These are phyloP conservation scores for Cucumis hystrix DNA, from an alignment of 306 rosid genomes.

Conservation along the genomic window DNA sequence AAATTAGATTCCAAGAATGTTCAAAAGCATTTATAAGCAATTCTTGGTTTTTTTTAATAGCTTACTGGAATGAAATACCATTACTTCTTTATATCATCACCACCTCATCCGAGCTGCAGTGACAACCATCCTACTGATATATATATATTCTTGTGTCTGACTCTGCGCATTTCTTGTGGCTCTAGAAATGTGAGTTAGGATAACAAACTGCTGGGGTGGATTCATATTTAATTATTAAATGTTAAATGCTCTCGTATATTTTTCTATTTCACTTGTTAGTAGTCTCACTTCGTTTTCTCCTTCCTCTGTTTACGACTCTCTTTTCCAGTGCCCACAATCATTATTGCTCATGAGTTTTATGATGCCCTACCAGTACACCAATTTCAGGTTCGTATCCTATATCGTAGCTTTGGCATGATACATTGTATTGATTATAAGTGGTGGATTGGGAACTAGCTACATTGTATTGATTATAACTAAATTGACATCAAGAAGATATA, in stretches of 20 bases:
- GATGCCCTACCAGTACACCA: constrained; percentile 95
- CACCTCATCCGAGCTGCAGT: background rate
- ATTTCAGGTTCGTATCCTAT: constrained; percentile 54
- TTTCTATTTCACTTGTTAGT: background rate
- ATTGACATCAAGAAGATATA: background rate
- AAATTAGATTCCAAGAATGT: background rate
- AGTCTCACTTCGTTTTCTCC: background rate
- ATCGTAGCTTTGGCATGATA: background rate
- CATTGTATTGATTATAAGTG: background rate
- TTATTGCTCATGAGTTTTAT: constrained; percentile 84
- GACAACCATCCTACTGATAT: background rate
- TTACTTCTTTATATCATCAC: background rate
- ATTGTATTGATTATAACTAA: background rate
- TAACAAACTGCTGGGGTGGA: background rate
- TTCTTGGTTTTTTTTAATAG: background rate
- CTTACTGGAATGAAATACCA: background rate
- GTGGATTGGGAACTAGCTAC: background rate
- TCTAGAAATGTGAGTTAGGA: background rate
- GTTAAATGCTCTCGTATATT: background rate
- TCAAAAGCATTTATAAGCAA: background rate
- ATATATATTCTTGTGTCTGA: background rate
- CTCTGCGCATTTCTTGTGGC: background rate
- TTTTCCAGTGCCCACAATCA: constrained; percentile 64
- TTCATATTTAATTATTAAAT: background rate
- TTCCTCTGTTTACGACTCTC: background rate